Conservation (phyloP, 2,329 filamentous ascomycete genomes). For the Fusarium xylarioides region DNA sequence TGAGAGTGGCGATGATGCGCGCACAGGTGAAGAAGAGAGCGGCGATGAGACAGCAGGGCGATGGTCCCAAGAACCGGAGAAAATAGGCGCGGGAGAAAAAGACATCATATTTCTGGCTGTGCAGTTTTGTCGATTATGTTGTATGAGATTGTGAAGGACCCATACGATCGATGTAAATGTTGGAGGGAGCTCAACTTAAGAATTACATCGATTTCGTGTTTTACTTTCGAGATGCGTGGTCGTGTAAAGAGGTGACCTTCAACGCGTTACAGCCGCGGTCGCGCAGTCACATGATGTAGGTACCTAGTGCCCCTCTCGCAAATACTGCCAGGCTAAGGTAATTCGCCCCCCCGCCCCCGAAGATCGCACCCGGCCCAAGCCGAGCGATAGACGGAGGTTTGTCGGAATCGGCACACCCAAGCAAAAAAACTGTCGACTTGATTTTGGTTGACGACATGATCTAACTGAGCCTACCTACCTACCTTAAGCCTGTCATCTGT, state of each 20-base stretch:
- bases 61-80: conserved; percentile 55
- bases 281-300: conserved; percentile 45
- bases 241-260: conserved; percentile 28
- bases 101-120: conserved; percentile 51
- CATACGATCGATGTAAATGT: neutral
- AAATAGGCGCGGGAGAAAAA: conserved; percentile 54
- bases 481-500: neutral
- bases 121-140: conserved; percentile 46
- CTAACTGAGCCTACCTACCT: conserved; percentile 25
- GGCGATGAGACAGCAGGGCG: conserved; percentile 58
- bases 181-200: neutral
- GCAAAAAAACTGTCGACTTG: conserved; percentile 40
- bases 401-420: conserved; percentile 41
- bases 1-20: conserved; percentile 59
- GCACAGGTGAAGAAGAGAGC: conserved; percentile 64
- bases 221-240: conserved; percentile 15
- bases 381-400: conserved; percentile 38
- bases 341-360: conserved; percentile 19
- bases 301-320: neutral
- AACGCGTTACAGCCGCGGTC: conserved; percentile 41
- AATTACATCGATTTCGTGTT: neutral
- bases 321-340: neutral
- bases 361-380: conserved; percentile 39
- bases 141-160: conserved; percentile 37
- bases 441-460: conserved; percentile 39